Evolutionary conservation across 176 grass and related monocot genomes (phyloP).

Genomic region (Avena sativa): DNA sequence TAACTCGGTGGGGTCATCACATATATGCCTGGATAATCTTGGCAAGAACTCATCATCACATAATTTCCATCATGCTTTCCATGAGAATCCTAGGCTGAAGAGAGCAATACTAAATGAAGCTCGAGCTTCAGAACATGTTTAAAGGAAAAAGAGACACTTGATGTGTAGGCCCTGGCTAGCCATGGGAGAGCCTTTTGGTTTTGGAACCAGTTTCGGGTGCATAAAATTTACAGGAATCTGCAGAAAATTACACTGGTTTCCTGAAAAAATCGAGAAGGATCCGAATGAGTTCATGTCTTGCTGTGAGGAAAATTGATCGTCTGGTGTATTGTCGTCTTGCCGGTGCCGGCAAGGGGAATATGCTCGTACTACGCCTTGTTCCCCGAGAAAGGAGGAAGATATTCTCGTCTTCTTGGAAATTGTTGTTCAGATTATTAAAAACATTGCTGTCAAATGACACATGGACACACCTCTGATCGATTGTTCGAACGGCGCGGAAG

Average conservation of each 20-base stretch:
- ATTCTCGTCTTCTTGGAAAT: constrained; percentile 7
- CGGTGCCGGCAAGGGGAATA: constrained; percentile 4
- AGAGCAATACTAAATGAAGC: neutral
- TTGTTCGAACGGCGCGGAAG: neutral
- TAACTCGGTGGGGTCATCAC: constrained; percentile 29
- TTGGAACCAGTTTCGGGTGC: neutral
- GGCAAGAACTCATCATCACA: constrained; percentile 2
- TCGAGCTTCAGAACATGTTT: neutral
- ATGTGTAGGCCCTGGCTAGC: neutral
- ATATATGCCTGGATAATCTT: constrained; percentile 27
- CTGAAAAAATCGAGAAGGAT: neutral
- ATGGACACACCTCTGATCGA: neutral
- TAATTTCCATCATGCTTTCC: neutral
- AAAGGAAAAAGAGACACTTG: neutral
- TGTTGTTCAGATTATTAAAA: neutral
- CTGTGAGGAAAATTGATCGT: neutral
- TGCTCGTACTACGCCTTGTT: neutral
- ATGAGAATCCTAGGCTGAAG: constrained; percentile 42
- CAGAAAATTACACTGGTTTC: neutral
- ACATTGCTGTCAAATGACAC: neutral
- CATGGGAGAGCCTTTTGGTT: neutral
- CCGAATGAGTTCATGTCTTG: neutral
- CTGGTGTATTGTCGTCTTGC: neutral
- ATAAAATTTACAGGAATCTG: neutral
- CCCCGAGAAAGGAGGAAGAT: constrained; percentile 11